Base-by-base conservation (phyloP, 352 stramenopile genomes). In the Phytopythium helicoides region DNA sequence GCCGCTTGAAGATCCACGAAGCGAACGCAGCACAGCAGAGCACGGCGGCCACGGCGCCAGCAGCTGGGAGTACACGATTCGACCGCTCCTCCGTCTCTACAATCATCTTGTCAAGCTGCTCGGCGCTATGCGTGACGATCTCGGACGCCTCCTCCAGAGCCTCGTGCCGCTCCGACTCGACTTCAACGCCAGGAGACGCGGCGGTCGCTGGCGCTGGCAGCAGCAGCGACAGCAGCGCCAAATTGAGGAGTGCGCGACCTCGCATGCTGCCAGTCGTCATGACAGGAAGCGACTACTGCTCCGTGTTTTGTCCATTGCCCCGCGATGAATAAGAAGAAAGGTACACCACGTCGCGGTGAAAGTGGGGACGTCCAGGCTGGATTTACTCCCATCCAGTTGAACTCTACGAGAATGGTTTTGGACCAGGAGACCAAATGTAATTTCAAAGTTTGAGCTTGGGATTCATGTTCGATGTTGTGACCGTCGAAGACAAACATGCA, bases 101-200 rank as follows among this genome's bases (percentile, higher is more conserved):
- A 2, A 52, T 19, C 15, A 52, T 7, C 28, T 52, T 52, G 45
- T 52, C 45, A 16, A 41, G 26, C 6, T 52, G 45, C 45, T 52
- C 28, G n/a, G 45, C 19, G 31, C 45, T 52, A 18, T 52, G 45
- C 9, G 19, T 21, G 45, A 41, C 33, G 16, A 41, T 6, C 16
- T 52, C 45, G 28, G n/a, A 19, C 45, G 31, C 15, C 25, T 41
- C 25, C n/a, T 15, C 31, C 19, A 41, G 3, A 15, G 3, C 14
- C 26, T 49, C 12, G 6, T 36, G 23, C 7, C 35, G 19, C 8
- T 46, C 39, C 15, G 14, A 31, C 15, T 14, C 16, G 28, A 33
- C 28, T 9, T 33, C 28, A 9, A 9, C 28, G 28, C 28, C 5
- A 10, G 28, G 28, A 33, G 9, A 33, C 5, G 28, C 28, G 28